Percentiles rank a stretch among this genome's conserved stretches.
phyloP scores from a whole-genome alignment of 305 asterid genomes.

The Fraxinus greggii region DNA sequence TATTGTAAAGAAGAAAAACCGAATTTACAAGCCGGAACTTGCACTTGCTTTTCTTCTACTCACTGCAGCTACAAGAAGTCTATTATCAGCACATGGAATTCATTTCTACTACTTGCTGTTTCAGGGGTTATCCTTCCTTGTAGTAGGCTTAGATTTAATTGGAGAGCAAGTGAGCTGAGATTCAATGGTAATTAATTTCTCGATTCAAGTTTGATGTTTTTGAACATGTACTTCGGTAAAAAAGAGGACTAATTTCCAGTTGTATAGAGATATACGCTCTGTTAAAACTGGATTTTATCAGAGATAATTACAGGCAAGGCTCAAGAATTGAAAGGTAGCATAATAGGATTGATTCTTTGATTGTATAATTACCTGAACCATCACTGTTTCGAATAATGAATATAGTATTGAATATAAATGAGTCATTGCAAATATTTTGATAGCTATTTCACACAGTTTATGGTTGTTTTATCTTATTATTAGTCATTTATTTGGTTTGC shows the following conservation, averaged over 20 bases:
- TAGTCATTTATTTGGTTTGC: not conserved
- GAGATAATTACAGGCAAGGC: conserved; percentile 1
- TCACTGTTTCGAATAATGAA: conserved; percentile 24
- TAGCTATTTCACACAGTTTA: not conserved
- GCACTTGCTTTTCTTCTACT: conserved; percentile 79
- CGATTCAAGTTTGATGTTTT: conserved; percentile 17
- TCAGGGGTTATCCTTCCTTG: conserved; percentile 78
- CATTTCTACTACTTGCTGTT: conserved; percentile 91
- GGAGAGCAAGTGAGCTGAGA: conserved; percentile 84
- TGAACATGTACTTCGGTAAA: conserved; percentile 28
- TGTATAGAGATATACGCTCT: conserved; percentile 3
- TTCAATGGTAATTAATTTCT: not conserved
- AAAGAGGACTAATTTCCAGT: conserved; percentile 20
- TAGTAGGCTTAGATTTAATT: conserved; percentile 82
- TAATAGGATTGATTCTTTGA: conserved; percentile 42
- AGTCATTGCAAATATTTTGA: not conserved
- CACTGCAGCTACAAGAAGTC: conserved; percentile 85
- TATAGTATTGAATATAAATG: conserved; percentile 34
- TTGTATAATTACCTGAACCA: conserved; percentile 34
- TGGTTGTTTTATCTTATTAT: not conserved
- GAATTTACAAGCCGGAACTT: conserved; percentile 68
- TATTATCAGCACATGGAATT: conserved; percentile 84
- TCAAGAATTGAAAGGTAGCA: conserved; percentile 23
- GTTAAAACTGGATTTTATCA: conserved; percentile 15
- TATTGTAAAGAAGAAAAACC: conserved; percentile 50